Conservation (phyloP, 2,329 filamentous ascomycete species). For the Coniochaeta prunicola region DNA sequence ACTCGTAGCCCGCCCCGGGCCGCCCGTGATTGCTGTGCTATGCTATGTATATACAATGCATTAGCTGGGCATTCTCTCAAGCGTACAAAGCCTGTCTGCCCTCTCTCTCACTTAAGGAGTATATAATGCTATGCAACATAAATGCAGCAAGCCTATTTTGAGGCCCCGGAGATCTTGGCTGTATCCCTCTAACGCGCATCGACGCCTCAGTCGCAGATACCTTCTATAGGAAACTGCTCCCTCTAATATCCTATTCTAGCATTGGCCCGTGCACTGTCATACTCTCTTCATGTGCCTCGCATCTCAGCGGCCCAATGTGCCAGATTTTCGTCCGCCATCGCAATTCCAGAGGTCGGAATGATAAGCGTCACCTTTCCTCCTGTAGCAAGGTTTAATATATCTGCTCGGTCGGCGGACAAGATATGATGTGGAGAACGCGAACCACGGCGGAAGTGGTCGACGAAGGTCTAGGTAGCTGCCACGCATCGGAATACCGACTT, state of each 20-base stretch:
- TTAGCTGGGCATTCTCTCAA: too few relatives aligned
- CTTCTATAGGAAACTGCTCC: background rate
- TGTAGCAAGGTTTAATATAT: constrained; percentile 1
- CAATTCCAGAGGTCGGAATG: too few relatives aligned
- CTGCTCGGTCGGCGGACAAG: background rate
- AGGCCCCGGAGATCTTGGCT: background rate
- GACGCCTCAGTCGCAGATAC: background rate
- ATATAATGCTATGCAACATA: background rate
- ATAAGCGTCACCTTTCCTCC: too few relatives aligned
- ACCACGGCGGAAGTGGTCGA: background rate
- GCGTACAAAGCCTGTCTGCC: too few relatives aligned
- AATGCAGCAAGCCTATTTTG: background rate
- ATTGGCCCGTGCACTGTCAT: background rate
- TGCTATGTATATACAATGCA: too few relatives aligned
- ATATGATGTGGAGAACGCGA: background rate
- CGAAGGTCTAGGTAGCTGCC: background rate
- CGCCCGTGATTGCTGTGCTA: too few relatives aligned
- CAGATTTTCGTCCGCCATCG: background rate
- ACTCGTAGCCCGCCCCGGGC: too few relatives aligned
- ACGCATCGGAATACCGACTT: background rate
- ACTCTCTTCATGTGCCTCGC: background rate
- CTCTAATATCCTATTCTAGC: background rate
- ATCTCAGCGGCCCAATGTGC: background rate
- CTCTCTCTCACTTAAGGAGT: background rate
- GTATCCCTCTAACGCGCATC: background rate